phyloP scores from a whole-genome alignment of 306 rosid genomes.

The Adenanthera pavonina region DNA sequence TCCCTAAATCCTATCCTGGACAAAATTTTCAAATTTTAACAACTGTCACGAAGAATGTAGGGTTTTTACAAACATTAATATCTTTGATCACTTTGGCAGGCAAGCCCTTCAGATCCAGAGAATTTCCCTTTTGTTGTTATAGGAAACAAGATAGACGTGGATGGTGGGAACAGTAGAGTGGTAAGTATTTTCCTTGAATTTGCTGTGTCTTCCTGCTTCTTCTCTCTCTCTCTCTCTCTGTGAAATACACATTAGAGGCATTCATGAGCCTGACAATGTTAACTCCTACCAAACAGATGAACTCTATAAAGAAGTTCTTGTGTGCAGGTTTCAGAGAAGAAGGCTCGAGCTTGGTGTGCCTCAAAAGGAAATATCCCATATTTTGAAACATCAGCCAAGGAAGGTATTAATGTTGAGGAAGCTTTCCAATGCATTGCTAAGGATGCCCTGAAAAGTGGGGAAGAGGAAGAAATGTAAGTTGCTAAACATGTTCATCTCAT shows the following conservation, averaged over 20 bases:
- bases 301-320: constrained; percentile 26
- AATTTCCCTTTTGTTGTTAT: constrained; percentile 96
- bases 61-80: constrained; percentile 34
- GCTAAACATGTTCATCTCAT: constrained; percentile 28
- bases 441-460: constrained; percentile 94
- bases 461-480: constrained; percentile 98
- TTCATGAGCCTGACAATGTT: not conserved
- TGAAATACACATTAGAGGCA: constrained; percentile 9
- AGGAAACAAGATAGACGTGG: constrained; percentile 96
- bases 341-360: constrained; percentile 99
- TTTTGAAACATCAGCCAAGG: constrained; percentile 99
- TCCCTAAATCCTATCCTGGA: constrained; percentile 28
- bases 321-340: constrained; percentile 88
- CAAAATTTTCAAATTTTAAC: constrained; percentile 20
- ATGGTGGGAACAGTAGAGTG: constrained; percentile 98
- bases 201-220: constrained; percentile 16
- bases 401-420: constrained; percentile 95
- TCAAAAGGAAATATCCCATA: constrained; percentile 97
- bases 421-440: constrained; percentile 97
- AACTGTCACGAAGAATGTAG: not conserved
- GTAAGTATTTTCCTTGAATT: constrained; percentile 52
- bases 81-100: constrained; percentile 63
- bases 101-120: constrained; percentile 98
- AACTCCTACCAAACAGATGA: constrained; percentile 19
- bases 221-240: not conserved